Percentiles rank a stretch among this genome's conserved stretches.
Conservation (phyloP, 164 flowering plant species). For the Annona squamosa region DNA sequence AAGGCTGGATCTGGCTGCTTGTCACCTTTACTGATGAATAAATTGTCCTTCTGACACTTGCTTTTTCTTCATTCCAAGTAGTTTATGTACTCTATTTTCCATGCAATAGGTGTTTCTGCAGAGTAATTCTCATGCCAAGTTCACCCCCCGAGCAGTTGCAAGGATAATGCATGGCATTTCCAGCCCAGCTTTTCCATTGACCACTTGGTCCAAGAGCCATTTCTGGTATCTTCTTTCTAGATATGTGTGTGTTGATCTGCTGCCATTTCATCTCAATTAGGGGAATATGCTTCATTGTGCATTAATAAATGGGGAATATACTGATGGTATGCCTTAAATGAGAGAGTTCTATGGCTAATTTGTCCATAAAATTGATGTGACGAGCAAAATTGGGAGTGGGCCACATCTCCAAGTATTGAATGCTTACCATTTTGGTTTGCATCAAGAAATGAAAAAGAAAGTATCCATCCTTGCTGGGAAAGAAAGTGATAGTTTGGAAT, state of each 20-base stretch:
- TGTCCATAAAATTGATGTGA: neutral
- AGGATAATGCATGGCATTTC: slow-evolving; percentile 92
- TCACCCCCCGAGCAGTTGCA: slow-evolving; percentile 92
- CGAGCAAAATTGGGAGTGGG: neutral
- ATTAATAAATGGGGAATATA: neutral
- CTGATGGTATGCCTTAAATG: neutral
- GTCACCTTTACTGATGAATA: no score
- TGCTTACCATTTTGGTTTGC: neutral
- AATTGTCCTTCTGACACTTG: no score
- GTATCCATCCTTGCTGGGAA: neutral
- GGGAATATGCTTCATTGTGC: no score
- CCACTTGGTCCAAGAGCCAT: slow-evolving; percentile 83
- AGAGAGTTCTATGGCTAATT: neutral
- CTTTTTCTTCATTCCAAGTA: neutral
- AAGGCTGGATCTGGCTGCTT: no score
- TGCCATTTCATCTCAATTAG: neutral
- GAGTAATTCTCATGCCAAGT: slow-evolving; percentile 70
- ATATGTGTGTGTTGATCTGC: neutral
- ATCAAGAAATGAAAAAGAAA: no score
- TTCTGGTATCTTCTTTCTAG: slow-evolving; percentile 56
- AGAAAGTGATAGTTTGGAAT: neutral
- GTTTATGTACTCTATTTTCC: neutral
- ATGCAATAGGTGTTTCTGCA: slow-evolving; percentile 70
- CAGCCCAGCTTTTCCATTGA: slow-evolving; percentile 87
- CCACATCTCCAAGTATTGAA: neutral